Percentiles rank a stretch among this genome's conserved stretches.
These are phyloP conservation scores for Carex parvula DNA, from an alignment of 176 grass and related monocot genomes.

Conservation along the genomic window DNA sequence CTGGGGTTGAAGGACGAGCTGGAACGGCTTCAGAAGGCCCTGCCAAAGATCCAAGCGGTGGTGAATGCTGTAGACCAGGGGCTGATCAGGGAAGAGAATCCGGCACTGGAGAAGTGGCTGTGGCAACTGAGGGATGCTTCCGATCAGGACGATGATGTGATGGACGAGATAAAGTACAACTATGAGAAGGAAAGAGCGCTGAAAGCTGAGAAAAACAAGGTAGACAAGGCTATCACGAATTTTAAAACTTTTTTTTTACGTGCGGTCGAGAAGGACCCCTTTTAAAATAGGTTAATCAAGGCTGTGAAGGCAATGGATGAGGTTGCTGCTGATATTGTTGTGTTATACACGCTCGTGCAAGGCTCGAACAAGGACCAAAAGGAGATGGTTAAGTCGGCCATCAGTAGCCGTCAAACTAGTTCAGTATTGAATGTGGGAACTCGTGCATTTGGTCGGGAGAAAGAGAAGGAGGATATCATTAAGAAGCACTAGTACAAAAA, in stretches of 20 bases:
- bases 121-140: background rate
- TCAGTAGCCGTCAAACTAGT: too few relatives aligned
- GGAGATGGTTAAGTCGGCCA: too few relatives aligned
- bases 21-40: background rate
- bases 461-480: too few relatives aligned
- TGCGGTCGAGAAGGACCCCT: background rate
- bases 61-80: background rate
- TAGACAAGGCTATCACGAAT: background rate
- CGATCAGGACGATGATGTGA: background rate
- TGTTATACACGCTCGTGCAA: too few relatives aligned
- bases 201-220: slow-evolving; percentile 8
- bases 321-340: too few relatives aligned
- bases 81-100: background rate
- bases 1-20: background rate
- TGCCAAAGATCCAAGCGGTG: background rate
- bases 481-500: too few relatives aligned
- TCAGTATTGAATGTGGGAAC: too few relatives aligned
- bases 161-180: background rate
- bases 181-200: background rate
- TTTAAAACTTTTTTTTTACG: background rate
- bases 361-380: too few relatives aligned
- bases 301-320: too few relatives aligned
- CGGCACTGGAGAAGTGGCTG: too few relatives aligned
- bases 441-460: too few relatives aligned
- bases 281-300: background rate